Base-by-base conservation (phyloP, 192 early-diverging fungal genomes). In the Entomortierella beljakovae region DNA sequence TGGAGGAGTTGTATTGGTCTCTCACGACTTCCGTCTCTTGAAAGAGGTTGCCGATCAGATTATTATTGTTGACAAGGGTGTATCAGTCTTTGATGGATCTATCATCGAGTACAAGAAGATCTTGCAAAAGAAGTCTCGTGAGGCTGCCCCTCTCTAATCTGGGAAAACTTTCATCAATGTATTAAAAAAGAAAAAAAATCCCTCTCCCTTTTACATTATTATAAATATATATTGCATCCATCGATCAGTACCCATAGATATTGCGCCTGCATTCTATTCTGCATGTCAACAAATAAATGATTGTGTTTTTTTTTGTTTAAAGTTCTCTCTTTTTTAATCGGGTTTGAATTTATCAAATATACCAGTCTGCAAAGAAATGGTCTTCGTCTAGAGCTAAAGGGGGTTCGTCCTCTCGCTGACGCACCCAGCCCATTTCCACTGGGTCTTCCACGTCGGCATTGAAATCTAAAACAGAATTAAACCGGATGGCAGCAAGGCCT, bases 11-110 rank as follows among this genome's bases (percentile, higher is more conserved):
- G 97, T 99, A n/a, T 84, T 99, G 38, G 98, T 99, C 32, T 95
- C 94, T 64, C 98, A 99, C 93, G 98, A 99, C 87, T 99, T 99
- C 90, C 88, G 98, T 64, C 86, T 99, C 57, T 97, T 99, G 72
- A 91, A 88, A 51, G 96, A 99, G 84, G 94, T 99, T 65, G 98
- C 97, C 23, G 81, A 96, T 72, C 89, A 98, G 71, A 97, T 99
- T 57, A 88, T 96, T 58, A 97, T 97, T 85, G 95, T 98, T 80
- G 89, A 94, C 76, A 87, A 87, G 22, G 81, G 86, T 32, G 92
- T 96, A 53, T 80, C 79, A 8, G 86, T 91, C 62, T 99, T 93
- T 87, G 80, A 91, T 18, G 96, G 93, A 46, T 85, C 87, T 43
- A 99, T 99, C 67, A 85, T 89, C 46, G 85, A 88, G 69, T 99